phyloP scores from a whole-genome alignment of 441 rosid species.

The Eruca vesicaria region DNA sequence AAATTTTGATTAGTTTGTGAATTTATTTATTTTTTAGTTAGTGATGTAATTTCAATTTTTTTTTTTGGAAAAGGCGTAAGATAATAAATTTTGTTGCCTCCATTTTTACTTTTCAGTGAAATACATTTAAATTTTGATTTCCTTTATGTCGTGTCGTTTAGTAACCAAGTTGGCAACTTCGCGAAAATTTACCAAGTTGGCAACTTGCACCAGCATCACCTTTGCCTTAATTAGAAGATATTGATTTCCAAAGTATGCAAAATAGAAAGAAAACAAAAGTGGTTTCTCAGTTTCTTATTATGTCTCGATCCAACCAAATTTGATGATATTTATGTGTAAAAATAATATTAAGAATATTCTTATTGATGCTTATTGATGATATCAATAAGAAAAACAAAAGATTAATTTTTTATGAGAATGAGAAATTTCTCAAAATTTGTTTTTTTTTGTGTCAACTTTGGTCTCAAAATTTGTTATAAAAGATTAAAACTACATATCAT shows the following conservation, averaged over 20 bases:
- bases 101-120: background rate
- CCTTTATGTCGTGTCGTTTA: background rate
- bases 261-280: background rate
- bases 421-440: background rate
- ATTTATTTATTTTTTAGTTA: no score
- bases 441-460: no score
- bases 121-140: background rate
- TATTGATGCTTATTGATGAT: background rate
- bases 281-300: background rate
- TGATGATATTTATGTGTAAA: background rate
- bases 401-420: background rate
- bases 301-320: conserved; percentile 10
- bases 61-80: no score
- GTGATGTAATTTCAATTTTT: no score
- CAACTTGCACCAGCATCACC: conserved; percentile 19
- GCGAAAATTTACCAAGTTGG: conserved; percentile 15
- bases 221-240: conserved; percentile 31
- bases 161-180: conserved; percentile 31
- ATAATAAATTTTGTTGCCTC: background rate
- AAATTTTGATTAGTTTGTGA: no score
- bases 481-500: background rate
- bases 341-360: background rate
- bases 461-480: no score
- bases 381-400: background rate
- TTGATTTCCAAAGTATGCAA: background rate